Base-by-base conservation (phyloP, 805 yeast species). In the Lipomyces spencermartinsiae region DNA sequence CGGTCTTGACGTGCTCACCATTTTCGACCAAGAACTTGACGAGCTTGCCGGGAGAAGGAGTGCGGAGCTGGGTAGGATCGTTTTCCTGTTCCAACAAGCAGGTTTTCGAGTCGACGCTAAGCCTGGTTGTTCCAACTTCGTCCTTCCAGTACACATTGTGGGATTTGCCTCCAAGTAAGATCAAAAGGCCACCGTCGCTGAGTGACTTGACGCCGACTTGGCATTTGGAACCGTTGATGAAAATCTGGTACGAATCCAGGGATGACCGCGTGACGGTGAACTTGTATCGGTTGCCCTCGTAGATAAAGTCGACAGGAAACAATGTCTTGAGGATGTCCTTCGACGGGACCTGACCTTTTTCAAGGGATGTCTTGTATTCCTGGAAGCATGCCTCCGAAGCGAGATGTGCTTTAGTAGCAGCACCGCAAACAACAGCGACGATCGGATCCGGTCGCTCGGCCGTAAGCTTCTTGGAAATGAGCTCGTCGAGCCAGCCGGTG, bases 31-130 rank as follows among this genome's bases (percentile, higher is more conserved):
- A 83, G 78, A 88, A 95, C 78, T 92, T 92, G 70, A 94, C 97
- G 73, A 95, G 85, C 82, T 95, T 95, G 84, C 99, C 99, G 64
- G 99, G 99, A 35, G 99, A 95, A 58, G 99, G 99, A 46, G 99
- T 92, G 83, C 98, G 89, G 78, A 96, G 85, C 83, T 95, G 98
- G 56, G 99, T 96, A 73, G 99, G 99, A 78, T 95, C 99, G 76
- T 92, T 94, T 83, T 95, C 99, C 67, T 86, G 91, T 81, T 96
- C 99, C 72, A 95, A 86, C 73, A 92, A 82, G 78, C 98, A 94
- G 35, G 99, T 93, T 84, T 92, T 95, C 62, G 97, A 88, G 78
- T 95, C 98, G 53, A 95, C 97, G 33, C 97, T 91, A 74, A 95
- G 80, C 81, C 99, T 89, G 10, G 98, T 94, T 51, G 97, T 97